Base-by-base conservation (phyloP, 1,139 yeast species). In the Debaryomycetaceae sp. region DNA sequence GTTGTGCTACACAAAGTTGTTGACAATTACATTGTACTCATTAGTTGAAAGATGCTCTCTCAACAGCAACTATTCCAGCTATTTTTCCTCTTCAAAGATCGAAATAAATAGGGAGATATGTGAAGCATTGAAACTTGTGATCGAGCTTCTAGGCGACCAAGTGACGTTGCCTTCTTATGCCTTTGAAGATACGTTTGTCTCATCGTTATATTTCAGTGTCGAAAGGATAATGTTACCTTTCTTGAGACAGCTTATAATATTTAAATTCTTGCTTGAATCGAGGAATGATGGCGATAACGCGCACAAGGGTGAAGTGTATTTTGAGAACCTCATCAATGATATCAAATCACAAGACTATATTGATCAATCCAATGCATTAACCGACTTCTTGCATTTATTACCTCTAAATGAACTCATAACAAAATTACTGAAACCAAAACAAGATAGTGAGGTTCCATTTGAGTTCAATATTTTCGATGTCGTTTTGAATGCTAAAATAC, bases 181-280 rank as follows among this genome's bases (percentile, higher is more conserved):
- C 13, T 6, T 31, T 9, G 24, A 35, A 5, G 38, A 24, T 5
- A 6, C 22, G 7, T 38, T 49, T 14, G 41, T 53, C 11, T 45
- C 45, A 14, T 35, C 45, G 8, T 38, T 68, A 5, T 71, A 58
- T 49, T 53, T 53, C 41, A 60, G 65, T 1, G 49, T 68, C 33
- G 73, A 72, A 48, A 62, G 61, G 41, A 48, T 63, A 27, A 24
- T 68, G 14, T 49, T 71, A 6, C 71, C 75, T 9, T 66, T 60
- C 45, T 65, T 72, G 48, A 60, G 76, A 47, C 74, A 70, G 40
- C 46, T 71, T 33, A 50, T 67, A 6, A 59, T 74, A 4, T 65
- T 74, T 43, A 56, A 59, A 38, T 73, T 71, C 49, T 45, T 69
- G 13, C 55, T 73, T 24, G 64, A 73, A 0, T 60, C 68, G 11